Base-by-base conservation (phyloP, 345 rosid species). In the Lepidium aucheri region DNA sequence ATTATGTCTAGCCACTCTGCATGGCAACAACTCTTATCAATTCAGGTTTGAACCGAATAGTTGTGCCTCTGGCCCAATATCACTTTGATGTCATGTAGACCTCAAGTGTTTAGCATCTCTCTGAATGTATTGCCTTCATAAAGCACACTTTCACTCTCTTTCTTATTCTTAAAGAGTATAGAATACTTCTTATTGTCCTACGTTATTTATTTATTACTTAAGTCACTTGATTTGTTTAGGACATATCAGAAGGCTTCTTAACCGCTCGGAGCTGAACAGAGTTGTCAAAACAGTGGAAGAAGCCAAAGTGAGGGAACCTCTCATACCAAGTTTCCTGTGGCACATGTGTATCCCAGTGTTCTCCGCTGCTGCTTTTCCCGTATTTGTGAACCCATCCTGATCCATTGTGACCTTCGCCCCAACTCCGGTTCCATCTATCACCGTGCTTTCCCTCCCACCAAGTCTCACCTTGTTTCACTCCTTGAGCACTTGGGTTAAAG, bases 321-420 rank as follows among this genome's bases (percentile, higher is more conserved):
- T 93, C 98, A 15, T 90, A 90, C 97, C 98, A 90, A 2, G 98
- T 93, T 24, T 88, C 92, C 74, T 88, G 90, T 70, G 41, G 69
- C 42, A 14, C 79, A 17, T 86, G 90, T 1, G 97, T 88, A 68
- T 93, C 97, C 98, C 96, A 90, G 70, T 85, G 94, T 81, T 93
- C 98, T 34, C 97, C 98, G 4, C 89, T 74, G 79, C 96, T 93
- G 74, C 98, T 93, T 81, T 85, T 86, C 51, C 98, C 98, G 1
- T 93, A 93, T 79, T 93, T 90, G 80, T 93, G 98, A 46, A 93
- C 67, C 97, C 98, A 88, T 44, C 98, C 98, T 1, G 97, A 81
- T 12, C 97, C 90, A 12, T 88, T 86, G 44, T 93, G 97, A 43
- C 70, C 71, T 82, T 93, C 98, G 0, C 98, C 97, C 98, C 98